Conservation (phyloP, 2,329 filamentous ascomycete species). For the Alternaria rosae region DNA sequence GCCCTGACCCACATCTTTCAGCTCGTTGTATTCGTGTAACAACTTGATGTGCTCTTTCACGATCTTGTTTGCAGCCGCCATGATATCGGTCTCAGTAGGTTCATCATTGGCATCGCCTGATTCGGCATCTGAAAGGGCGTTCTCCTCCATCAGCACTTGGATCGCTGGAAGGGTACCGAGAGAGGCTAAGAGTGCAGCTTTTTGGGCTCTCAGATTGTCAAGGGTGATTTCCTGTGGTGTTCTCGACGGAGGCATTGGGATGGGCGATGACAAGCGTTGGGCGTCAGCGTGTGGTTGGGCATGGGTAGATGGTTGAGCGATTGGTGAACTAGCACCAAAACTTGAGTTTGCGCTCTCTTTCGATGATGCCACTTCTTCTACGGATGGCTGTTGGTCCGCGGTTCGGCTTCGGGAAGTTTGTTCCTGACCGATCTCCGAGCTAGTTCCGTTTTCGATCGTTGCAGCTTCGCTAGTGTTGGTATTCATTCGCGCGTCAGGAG, state of each 20-base stretch:
- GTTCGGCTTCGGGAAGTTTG: background rate
- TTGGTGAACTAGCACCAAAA: background rate
- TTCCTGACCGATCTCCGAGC: background rate
- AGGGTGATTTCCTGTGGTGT: constrained; percentile 58
- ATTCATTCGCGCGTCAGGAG: background rate
- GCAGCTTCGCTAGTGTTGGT: background rate
- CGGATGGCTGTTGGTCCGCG: background rate
- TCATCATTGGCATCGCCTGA: constrained; percentile 26
- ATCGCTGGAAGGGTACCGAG: constrained; percentile 40
- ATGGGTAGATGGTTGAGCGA: background rate
- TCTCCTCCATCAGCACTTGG: constrained; percentile 45
- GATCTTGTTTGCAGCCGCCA: constrained; percentile 58
- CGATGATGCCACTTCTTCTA: background rate
- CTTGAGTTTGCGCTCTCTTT: background rate
- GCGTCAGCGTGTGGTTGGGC: background rate
- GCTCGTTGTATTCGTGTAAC: constrained; percentile 74
- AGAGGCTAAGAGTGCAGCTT: constrained; percentile 44
- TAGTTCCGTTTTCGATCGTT: background rate
- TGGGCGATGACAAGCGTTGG: background rate
- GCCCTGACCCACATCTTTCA: constrained; percentile 72
- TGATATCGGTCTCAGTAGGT: constrained; percentile 40
- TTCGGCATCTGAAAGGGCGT: constrained; percentile 28
- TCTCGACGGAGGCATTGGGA: constrained; percentile 24
- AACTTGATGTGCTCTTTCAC: constrained; percentile 70
- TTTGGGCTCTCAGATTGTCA: constrained; percentile 55